Percentiles rank a stretch among this genome's conserved stretches.
These are phyloP conservation scores for Pseudonectria buxi DNA, from an alignment of 2,329 filamentous ascomycete genomes.

Conservation along the genomic window DNA sequence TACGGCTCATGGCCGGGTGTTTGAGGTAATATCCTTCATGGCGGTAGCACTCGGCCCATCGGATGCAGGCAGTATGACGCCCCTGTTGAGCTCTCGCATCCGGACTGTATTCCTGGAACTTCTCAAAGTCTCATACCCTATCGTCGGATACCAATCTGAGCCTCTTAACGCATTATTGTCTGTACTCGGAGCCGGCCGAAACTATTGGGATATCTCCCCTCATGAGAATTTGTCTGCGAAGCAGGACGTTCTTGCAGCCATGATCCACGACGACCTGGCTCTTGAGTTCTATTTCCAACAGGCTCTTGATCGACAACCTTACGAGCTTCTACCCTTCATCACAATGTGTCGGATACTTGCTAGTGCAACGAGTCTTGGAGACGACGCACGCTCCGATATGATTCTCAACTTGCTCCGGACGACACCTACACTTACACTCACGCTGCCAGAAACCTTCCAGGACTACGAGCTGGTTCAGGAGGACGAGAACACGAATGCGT, in stretches of 20 bases:
- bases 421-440: constrained; percentile 70
- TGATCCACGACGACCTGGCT: constrained; percentile 36
- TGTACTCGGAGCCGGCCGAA: constrained; percentile 50
- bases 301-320: constrained; percentile 73
- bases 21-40: constrained; percentile 48
- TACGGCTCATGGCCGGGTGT: constrained; percentile 45
- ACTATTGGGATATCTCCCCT: constrained; percentile 47
- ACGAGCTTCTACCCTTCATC: constrained; percentile 75
- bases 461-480: constrained; percentile 74
- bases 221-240: constrained; percentile 24
- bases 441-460: constrained; percentile 63
- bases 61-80: constrained; percentile 40
- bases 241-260: constrained; percentile 28
- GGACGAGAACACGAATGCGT: constrained; percentile 76
- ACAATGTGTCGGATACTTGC: constrained; percentile 61
- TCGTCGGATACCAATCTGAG: constrained; percentile 67
- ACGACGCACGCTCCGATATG: constrained; percentile 36
- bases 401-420: constrained; percentile 60
- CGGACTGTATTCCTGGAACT: constrained; percentile 63
- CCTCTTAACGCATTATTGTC: constrained; percentile 60
- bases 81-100: constrained; percentile 54
- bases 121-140: constrained; percentile 57
- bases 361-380: constrained; percentile 25
- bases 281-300: constrained; percentile 57
- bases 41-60: constrained; percentile 39